Percentiles rank a stretch among this genome's conserved stretches.
These are phyloP conservation scores for Brassica balearica DNA, from an alignment of 441 rosid species.

Conservation along the genomic window DNA sequence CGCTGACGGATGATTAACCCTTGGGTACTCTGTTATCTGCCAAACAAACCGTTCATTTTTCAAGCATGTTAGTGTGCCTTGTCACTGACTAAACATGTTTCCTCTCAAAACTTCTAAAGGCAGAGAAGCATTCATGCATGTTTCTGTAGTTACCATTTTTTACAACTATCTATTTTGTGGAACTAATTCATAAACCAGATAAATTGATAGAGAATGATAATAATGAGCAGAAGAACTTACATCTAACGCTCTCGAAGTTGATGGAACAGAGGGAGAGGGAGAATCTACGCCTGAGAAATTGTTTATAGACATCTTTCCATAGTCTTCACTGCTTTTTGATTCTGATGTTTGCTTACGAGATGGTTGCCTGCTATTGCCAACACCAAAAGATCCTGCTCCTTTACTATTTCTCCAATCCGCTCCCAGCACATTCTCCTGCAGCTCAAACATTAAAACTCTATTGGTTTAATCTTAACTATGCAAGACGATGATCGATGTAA, in stretches of 20 bases:
- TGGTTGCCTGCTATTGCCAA: constrained; percentile 77
- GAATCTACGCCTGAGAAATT: constrained; percentile 73
- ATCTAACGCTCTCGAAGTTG: constrained; percentile 81
- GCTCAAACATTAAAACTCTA: constrained; percentile 4
- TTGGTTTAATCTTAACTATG: constrained; percentile 16
- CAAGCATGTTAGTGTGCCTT: neutral
- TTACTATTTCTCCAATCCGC: constrained; percentile 73
- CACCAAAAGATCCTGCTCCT: constrained; percentile 66
- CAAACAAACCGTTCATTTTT: constrained; percentile 1
- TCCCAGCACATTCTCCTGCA: constrained; percentile 69
- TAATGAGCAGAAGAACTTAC: constrained; percentile 49
- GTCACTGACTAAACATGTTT: neutral
- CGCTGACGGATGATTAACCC: constrained; percentile 61
- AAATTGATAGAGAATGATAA: neutral
- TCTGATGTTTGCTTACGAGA: constrained; percentile 69
- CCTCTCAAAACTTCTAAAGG: neutral
- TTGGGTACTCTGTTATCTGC: constrained; percentile 73
- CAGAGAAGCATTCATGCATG: constrained; percentile 18
- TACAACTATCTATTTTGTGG: constrained; percentile 1
- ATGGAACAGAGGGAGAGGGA: constrained; percentile 60
- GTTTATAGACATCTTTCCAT: constrained; percentile 63
- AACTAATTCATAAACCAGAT: constrained; percentile 6
- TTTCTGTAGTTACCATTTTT: neutral
- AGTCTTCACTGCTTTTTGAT: constrained; percentile 66
- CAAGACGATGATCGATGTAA: neutral